Conservation (phyloP, 2,329 filamentous ascomycete genomes). For the Penicillium italicum region DNA sequence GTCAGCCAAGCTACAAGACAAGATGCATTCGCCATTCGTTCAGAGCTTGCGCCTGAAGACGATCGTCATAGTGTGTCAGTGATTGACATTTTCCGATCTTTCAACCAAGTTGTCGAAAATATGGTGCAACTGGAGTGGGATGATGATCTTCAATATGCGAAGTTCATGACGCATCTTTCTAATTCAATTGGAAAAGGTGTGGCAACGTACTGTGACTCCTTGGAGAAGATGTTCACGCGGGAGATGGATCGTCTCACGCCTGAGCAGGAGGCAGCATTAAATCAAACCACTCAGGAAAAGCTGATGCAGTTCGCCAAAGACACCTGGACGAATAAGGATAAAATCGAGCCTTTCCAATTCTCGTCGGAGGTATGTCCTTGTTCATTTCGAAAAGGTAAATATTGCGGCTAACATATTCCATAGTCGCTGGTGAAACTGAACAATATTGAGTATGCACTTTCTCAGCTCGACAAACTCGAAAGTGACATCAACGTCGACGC, state of each 20-base stretch:
- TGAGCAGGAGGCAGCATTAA: slow-evolving; percentile 74
- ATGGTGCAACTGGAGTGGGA: slow-evolving; percentile 85
- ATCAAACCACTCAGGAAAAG: slow-evolving; percentile 82
- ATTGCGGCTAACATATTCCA: slow-evolving; percentile 27
- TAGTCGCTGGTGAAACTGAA: slow-evolving; percentile 97
- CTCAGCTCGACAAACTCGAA: slow-evolving; percentile 87
- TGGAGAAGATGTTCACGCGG: slow-evolving; percentile 78
- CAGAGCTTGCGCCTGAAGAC: slow-evolving; percentile 66
- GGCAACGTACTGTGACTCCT: slow-evolving; percentile 82
- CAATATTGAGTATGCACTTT: slow-evolving; percentile 92
- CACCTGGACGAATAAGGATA: slow-evolving; percentile 86
- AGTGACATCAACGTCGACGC: slow-evolving; percentile 85
- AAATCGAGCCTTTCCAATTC: slow-evolving; percentile 95
- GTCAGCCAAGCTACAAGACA: slow-evolving; percentile 89
- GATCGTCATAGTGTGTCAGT: slow-evolving; percentile 90
- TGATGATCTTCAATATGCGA: slow-evolving; percentile 87
- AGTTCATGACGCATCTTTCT: slow-evolving; percentile 92
- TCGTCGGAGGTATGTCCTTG: slow-evolving; percentile 69
- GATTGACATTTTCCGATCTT: slow-evolving; percentile 88
- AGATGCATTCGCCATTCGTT: slow-evolving; percentile 76
- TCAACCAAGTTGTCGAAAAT: slow-evolving; percentile 87
- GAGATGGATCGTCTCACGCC: slow-evolving; percentile 93
- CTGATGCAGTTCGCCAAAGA: slow-evolving; percentile 93
- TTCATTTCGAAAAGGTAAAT: neutral
- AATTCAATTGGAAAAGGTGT: slow-evolving; percentile 81